Evolutionary conservation across 345 rosid species (phyloP).

Genomic region (Passiflora organensis): DNA sequence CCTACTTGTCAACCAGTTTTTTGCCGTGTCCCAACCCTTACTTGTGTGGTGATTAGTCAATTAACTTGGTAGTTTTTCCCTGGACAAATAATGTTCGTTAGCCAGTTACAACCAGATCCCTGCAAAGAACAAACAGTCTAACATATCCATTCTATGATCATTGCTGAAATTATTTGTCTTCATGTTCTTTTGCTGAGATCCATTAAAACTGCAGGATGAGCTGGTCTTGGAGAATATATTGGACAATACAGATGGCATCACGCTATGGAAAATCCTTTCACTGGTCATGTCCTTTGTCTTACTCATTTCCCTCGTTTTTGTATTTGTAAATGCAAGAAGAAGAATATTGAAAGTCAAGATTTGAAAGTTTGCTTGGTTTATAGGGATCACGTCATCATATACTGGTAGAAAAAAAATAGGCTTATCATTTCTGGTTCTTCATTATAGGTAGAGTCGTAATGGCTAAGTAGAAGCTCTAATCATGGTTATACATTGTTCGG

Average conservation of each 20-base stretch:
- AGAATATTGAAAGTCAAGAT: conserved; percentile 69
- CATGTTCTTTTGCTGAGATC: background rate
- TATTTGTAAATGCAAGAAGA: conserved; percentile 63
- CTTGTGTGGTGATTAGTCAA: too few species aligned
- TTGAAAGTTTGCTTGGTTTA: conserved; percentile 19
- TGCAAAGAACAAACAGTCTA: too few species aligned
- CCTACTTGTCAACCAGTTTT: too few species aligned
- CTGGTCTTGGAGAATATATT: conserved; percentile 26
- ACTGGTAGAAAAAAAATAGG: conserved; percentile 8
- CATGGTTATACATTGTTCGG: too few species aligned
- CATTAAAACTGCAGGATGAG: conserved; percentile 35
- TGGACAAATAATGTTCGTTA: too few species aligned
- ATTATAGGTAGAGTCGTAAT: conserved; percentile 1
- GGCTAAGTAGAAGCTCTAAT: background rate
- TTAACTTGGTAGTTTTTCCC: too few species aligned
- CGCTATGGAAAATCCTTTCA: conserved; percentile 34
- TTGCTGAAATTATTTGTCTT: background rate
- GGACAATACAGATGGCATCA: conserved; percentile 24
- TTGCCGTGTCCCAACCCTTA: background rate
- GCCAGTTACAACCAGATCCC: too few species aligned
- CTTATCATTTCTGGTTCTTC: background rate
- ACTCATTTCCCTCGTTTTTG: conserved; percentile 27
- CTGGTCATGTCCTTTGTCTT: conserved; percentile 35
- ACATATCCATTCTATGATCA: too few species aligned
- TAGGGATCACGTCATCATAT: conserved; percentile 15